A percentile compares a stretch with the other conserved stretches of the same genome.
Evolutionary conservation across 805 yeast species (phyloP).

Genomic region (Saturnispora saitoi): DNA sequence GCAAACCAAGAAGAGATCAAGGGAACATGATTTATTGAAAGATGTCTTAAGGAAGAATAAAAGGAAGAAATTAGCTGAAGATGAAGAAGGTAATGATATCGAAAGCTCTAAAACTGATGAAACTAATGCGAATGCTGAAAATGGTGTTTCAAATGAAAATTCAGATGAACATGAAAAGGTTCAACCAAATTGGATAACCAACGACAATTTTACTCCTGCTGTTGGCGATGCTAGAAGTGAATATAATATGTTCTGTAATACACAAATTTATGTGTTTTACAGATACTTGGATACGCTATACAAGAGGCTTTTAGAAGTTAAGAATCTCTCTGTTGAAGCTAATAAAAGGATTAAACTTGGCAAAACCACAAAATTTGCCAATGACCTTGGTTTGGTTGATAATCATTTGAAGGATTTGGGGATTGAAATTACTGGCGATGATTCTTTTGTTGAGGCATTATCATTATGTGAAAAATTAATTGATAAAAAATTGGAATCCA

Average conservation of each 20-base stretch:
- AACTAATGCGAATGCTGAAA: conserved; percentile 15
- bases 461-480: conserved; percentile 65
- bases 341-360: conserved; percentile 62
- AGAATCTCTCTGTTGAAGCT: conserved; percentile 59
- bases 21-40: conserved; percentile 50
- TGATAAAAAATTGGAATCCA: conserved; percentile 87
- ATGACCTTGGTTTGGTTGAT: conserved; percentile 73
- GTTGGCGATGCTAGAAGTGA: conserved; percentile 37
- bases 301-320: conserved; percentile 71
- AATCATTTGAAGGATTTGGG: conserved; percentile 78
- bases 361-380: conserved; percentile 67
- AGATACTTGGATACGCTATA: conserved; percentile 78
- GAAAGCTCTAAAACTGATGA: conserved; percentile 16
- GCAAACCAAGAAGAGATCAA: conserved; percentile 36
- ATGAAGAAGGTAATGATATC: conserved; percentile 15
- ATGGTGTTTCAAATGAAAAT: conserved; percentile 6
- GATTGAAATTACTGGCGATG: conserved; percentile 56
- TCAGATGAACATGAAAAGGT: conserved; percentile 21
- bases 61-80: conserved; percentile 20
- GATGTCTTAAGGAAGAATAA: conserved; percentile 46
- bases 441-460: conserved; percentile 74
- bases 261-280: conserved; percentile 81
- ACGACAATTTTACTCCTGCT: conserved; percentile 17
- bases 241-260: conserved; percentile 78
- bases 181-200: conserved; percentile 28